Evolutionary conservation across 2,329 filamentous ascomycete genomes (phyloP).

Genomic region (Fusarium caatingaense): DNA sequence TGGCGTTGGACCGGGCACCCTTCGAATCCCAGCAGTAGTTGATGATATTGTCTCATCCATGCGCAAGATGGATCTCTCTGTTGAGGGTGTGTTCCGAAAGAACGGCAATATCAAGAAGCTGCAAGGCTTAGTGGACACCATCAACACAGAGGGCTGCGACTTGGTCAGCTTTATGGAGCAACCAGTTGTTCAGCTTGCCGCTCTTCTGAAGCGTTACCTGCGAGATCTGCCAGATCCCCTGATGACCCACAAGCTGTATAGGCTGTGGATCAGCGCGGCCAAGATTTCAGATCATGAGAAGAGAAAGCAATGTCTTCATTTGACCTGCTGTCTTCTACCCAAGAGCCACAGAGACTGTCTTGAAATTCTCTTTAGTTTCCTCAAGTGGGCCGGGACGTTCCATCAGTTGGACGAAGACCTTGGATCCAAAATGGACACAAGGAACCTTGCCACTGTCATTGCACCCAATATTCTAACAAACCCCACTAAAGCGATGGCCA

Average conservation of each 20-base stretch:
- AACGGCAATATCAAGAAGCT: constrained; percentile 98
- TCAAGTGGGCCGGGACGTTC: constrained; percentile 98
- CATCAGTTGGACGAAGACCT: constrained; percentile 97
- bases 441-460: constrained; percentile 97
- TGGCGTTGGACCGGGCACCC: constrained; percentile 89
- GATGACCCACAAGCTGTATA: constrained; percentile 93
- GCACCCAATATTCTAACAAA: constrained; percentile 93
- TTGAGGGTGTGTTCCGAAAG: constrained; percentile 98
- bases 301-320: constrained; percentile 85
- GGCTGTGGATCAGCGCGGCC: constrained; percentile 88
- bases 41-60: constrained; percentile 94
- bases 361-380: constrained; percentile 94
- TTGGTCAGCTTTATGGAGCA: constrained; percentile 88
- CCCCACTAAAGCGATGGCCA: constrained; percentile 70
- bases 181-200: constrained; percentile 92
- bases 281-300: constrained; percentile 86
- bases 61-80: constrained; percentile 98
- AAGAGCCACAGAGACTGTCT: constrained; percentile 93
- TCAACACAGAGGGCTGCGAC: constrained; percentile 88
- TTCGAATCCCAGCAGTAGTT: constrained; percentile 93
- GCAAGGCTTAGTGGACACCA: constrained; percentile 84
- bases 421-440: constrained; percentile 98
- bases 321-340: constrained; percentile 91
- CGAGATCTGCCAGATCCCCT: constrained; percentile 94
- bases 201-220: constrained; percentile 93